Base-by-base conservation (phyloP, 2,329 filamentous ascomycete genomes). In the Endoconidiophora polonica region DNA sequence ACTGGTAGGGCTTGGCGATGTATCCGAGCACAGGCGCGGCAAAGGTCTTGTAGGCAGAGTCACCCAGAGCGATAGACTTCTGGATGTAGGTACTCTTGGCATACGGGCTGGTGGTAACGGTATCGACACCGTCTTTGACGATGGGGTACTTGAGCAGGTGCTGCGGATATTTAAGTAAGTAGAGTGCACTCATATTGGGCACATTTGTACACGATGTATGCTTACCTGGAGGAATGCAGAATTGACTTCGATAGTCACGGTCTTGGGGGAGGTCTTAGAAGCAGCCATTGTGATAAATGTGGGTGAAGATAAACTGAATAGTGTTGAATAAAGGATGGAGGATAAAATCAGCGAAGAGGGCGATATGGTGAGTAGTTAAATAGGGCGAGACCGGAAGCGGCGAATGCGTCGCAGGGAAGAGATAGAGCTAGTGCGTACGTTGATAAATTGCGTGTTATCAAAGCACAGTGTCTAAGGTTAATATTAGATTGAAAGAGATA, bases 121-220 rank as follows among this genome's bases (percentile, higher is more conserved):
- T 52, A 16, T 52, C 46, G 65, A 94, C 77, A 60, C 79, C 70
- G 65, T 94, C 86, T 61, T 77, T 77, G 61, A 95, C 76, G 57
- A 93, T 66, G 39, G 90, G 90, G 67, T 94, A 94, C 57, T 81
- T 81, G 58, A 79, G 73, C 55, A 95, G 73, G 63, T 95, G 88
- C 86, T 94, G 58, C 39, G 26, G 39, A 22, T 38, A 18, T 16
- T n/a, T 18, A 18, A 20, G 51, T 54, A 48, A 49, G 44, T 20
- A 22, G 14, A 22, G 29, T n/a, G 12, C 12, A 22, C 5, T 14
- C 7, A 18, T 29, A 26, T 7, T 33, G 20, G 37, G 7, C 22
- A 5, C 18, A 18, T 48, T 7, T 33, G 7, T 12, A 3, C 33
- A 20, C 10, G 43, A 0, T 7, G 46, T 12, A n/a, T 10, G 53